phyloP scores from a whole-genome alignment of 176 grass and related monocot species.

The Zea luxurians region DNA sequence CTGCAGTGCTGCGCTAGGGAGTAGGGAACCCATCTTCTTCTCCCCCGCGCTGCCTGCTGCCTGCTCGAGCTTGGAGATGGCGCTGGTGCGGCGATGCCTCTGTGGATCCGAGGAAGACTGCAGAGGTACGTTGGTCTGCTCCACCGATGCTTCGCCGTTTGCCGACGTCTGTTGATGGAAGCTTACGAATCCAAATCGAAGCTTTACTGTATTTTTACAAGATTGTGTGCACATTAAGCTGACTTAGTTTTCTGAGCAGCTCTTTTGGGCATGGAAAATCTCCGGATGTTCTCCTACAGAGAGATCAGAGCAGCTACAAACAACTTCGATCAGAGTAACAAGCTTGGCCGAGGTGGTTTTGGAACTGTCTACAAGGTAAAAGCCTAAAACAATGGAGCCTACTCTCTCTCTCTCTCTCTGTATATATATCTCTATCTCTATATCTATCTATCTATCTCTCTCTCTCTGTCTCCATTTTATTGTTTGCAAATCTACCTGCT shows the following conservation, averaged over 20 bases:
- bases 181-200: neutral
- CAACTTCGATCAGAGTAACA: conserved; percentile 43
- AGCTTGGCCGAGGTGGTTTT: conserved; percentile 50
- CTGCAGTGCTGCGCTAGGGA: neutral
- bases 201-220: neutral
- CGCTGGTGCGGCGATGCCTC: conserved; percentile 36
- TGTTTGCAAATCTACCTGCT: too few species aligned
- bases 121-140: conserved; percentile 21
- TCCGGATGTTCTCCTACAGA: conserved; percentile 37
- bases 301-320: conserved; percentile 47
- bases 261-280: conserved; percentile 19
- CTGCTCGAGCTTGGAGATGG: conserved; percentile 26
- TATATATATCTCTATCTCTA: too few species aligned
- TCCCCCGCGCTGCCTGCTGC: neutral
- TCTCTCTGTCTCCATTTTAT: too few species aligned
- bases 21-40: neutral
- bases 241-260: conserved; percentile 18
- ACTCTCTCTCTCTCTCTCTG: too few species aligned
- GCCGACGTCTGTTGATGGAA: neutral
- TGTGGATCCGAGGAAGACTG: conserved; percentile 31
- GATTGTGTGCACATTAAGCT: neutral
- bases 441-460: too few species aligned
- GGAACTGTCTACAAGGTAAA: conserved; percentile 56
- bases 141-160: neutral
- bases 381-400: too few species aligned